Conservation (phyloP, 2,329 filamentous ascomycete genomes). For the Geoglossum cookeanum region DNA sequence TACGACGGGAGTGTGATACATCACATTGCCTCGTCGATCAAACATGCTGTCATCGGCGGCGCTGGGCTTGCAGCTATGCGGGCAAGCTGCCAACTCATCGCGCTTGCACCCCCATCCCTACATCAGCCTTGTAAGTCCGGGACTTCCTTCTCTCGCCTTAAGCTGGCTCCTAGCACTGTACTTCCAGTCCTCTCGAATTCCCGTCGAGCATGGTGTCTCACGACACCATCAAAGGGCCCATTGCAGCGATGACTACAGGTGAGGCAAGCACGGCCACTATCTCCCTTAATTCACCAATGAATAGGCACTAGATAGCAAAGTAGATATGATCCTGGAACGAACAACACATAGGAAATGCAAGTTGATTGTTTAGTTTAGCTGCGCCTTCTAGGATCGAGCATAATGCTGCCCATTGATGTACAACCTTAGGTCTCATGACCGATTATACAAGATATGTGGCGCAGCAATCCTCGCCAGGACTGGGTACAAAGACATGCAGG, state of each 20-base stretch:
- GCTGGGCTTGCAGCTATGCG: not conserved
- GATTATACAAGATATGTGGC: not conserved
- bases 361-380: not conserved
- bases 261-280: too few relatives aligned
- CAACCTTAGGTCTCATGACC: not conserved
- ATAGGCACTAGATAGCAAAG: not conserved
- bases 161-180: not conserved
- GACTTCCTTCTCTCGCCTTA: not conserved
- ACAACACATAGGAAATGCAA: slow-evolving; percentile 1
- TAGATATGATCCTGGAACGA: not conserved
- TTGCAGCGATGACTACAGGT: not conserved
- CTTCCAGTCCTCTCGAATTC: not conserved
- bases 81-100: not conserved
- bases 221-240: not conserved
- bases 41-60: slow-evolving; percentile 1
- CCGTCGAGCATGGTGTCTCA: not conserved
- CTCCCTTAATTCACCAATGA: too few relatives aligned
- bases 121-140: not conserved
- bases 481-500: not conserved
- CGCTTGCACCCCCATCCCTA: not conserved
- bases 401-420: not conserved
- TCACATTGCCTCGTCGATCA: not conserved
- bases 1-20: not conserved
- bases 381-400: not conserved
- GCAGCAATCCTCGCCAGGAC: not conserved